Evolutionary conservation across 2,329 filamentous ascomycete species (phyloP), one percentile per base, ranked within the genome.

Genomic region (Pseudocercospora fuligena): DNA sequence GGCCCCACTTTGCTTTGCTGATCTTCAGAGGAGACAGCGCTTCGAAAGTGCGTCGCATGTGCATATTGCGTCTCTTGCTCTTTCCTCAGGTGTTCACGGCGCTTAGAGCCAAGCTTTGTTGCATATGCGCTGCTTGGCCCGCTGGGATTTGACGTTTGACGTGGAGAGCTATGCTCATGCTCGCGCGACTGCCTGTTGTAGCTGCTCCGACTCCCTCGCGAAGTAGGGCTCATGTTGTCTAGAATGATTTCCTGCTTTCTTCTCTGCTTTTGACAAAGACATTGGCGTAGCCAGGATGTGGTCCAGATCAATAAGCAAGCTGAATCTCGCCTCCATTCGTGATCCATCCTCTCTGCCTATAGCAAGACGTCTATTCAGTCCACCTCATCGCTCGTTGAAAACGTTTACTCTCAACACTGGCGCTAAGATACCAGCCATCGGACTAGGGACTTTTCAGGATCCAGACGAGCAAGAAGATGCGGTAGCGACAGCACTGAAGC

Each of bases 311-410:
- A 11, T 54, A n/a, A 54, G 25, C 16, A 54, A 25, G 51, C 51
- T 54, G 16, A 11, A 54, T 54, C 51, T 54, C 21, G 21, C 51
- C 16, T 54, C 51, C 6, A 23, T 54, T 25, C 21, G 25, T 8
- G 51, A 54, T 29, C 51, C 51, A 14, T 54, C 51, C 21, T 54
- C 51, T 54, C 21, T 54, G 12, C 51, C 51, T 81, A 67, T 79
- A 80, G 59, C 51, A 8, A 23, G 51, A 29, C 51, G 51, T n/a
- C 25, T 82, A 84, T 63, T 83, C 80, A 0, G 76, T 82, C 54
- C 85, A 85, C 69, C 82, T 84, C 68, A 85, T 83, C 64, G 85
- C 85, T 80, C 83, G 85, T 66, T 78, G 74, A 11, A 83, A 81
- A 2, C 83, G 80, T 59, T 59, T 40, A 59, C 56, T 1, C 25